phyloP scores from a whole-genome alignment of 495 filamentous ascomycete genomes.

The Xylaria longipes region DNA sequence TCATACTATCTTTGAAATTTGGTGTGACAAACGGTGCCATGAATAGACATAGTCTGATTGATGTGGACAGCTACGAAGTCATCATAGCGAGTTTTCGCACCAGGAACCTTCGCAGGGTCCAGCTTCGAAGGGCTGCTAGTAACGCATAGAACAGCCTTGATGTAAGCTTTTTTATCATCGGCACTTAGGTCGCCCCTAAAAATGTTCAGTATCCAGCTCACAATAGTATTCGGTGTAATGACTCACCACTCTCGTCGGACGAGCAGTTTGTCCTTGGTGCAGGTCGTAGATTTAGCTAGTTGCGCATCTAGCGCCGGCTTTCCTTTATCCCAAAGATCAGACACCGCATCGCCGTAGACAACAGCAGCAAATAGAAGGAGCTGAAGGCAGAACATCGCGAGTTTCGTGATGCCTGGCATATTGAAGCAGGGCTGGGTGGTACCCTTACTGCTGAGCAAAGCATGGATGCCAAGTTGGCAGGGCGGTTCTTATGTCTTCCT shows the following conservation, averaged over 20 bases:
- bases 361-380: constrained; percentile 31
- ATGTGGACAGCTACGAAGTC: constrained; percentile 75
- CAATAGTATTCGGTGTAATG: background rate
- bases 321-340: constrained; percentile 51
- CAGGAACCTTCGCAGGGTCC: constrained; percentile 42
- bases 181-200: constrained; percentile 56
- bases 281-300: constrained; percentile 53
- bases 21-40: constrained; percentile 53
- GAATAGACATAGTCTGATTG: constrained; percentile 65
- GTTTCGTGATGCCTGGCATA: background rate
- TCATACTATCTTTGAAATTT: background rate
- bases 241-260: constrained; percentile 55
- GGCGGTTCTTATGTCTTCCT: constrained; percentile 15
- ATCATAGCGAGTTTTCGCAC: constrained; percentile 59
- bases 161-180: constrained; percentile 63
- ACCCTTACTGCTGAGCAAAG: background rate
- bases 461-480: constrained; percentile 13
- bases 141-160: constrained; percentile 68
- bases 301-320: constrained; percentile 45
- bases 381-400: constrained; percentile 3
- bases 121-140: constrained; percentile 57
- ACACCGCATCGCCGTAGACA: constrained; percentile 48
- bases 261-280: constrained; percentile 53
- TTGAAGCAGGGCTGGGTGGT: background rate
- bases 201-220: background rate